Percentiles rank a stretch among this genome's conserved stretches.
These are phyloP conservation scores for Cicer cuneatum DNA, from an alignment of 306 rosid species.

Conservation along the genomic window DNA sequence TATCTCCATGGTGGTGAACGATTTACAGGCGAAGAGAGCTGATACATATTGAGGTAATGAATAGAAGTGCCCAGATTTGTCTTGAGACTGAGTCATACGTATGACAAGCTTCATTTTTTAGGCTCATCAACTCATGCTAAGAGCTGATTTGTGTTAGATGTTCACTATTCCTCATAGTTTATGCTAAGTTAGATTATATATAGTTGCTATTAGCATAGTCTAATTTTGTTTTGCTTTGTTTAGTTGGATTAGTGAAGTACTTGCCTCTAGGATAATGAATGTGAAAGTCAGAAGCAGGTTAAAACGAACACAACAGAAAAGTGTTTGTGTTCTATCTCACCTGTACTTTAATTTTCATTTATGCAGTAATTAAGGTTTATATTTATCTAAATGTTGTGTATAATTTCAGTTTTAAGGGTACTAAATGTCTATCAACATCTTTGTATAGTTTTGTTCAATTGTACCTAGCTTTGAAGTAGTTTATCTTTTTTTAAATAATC, in stretches of 20 bases:
- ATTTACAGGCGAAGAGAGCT: slow-evolving; percentile 23
- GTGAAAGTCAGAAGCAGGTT: not conserved
- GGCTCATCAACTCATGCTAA: slow-evolving; percentile 28
- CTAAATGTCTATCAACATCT: too few relatives aligned
- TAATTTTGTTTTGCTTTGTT: slow-evolving; percentile 35
- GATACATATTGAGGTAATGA: slow-evolving; percentile 34
- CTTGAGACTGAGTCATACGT: slow-evolving; percentile 31
- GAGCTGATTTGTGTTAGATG: slow-evolving; percentile 39
- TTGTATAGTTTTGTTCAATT: too few relatives aligned
- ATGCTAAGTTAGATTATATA: slow-evolving; percentile 27
- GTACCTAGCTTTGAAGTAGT: too few relatives aligned
- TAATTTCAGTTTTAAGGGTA: not conserved
- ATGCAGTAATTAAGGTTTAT: slow-evolving; percentile 6
- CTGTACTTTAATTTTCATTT: not conserved
- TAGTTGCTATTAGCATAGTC: slow-evolving; percentile 32
- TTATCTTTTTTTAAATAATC: too few relatives aligned
- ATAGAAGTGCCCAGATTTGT: slow-evolving; percentile 24
- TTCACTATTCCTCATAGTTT: slow-evolving; percentile 22
- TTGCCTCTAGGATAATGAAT: not conserved
- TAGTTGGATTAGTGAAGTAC: slow-evolving; percentile 10
- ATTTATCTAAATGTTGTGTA: not conserved
- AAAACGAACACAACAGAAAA: not conserved
- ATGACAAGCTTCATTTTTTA: slow-evolving; percentile 25
- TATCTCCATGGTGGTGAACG: slow-evolving; percentile 39
- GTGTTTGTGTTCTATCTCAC: slow-evolving; percentile 26